Conservation (phyloP, 2,329 filamentous ascomycete genomes). For the Trichophyton mentagrophytes region DNA sequence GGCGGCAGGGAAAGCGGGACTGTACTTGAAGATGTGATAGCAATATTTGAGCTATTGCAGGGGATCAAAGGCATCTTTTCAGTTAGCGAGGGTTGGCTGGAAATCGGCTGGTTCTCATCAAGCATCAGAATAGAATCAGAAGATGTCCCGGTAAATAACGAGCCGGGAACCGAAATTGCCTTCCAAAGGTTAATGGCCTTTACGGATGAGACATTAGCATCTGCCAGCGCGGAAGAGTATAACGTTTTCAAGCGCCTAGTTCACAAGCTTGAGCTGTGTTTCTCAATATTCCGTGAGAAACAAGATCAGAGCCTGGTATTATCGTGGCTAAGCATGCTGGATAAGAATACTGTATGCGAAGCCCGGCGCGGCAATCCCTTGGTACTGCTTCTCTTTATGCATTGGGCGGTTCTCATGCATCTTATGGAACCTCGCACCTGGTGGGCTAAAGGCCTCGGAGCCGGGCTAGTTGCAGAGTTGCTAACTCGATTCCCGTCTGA, state of each 20-base stretch:
- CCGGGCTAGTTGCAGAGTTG: constrained; percentile 11
- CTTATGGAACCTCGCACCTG: constrained; percentile 12
- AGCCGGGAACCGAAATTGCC: constrained; percentile 18
- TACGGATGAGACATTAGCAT: constrained; percentile 18
- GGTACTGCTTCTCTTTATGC: constrained; percentile 15
- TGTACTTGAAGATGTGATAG: constrained; percentile 26
- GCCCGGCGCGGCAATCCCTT: constrained; percentile 11
- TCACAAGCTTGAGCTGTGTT: constrained; percentile 17
- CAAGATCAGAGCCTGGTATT: constrained; percentile 22
- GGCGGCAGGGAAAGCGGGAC: constrained; percentile 20
- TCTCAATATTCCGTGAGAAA: constrained; percentile 16
- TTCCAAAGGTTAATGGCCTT: constrained; percentile 19
- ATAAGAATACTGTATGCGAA: constrained; percentile 13
- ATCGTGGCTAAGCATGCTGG: constrained; percentile 20
- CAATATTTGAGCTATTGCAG: constrained; percentile 26
- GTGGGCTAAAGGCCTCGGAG: constrained; percentile 15
- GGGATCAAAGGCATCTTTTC: constrained; percentile 25
- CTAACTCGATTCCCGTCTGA: constrained; percentile 1
- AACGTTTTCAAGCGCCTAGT: constrained; percentile 21
- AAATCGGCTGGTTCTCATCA: constrained; percentile 40
- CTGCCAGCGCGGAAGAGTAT: constrained; percentile 20
- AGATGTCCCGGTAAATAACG: constrained; percentile 16
- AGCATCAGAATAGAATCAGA: constrained; percentile 35
- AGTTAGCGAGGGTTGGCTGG: constrained; percentile 30
- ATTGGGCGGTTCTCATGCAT: constrained; percentile 17